These are phyloP conservation scores for Fistulifera pelliculosa DNA, from an alignment of 108 stramenopile species.

Conservation along the genomic window DNA sequence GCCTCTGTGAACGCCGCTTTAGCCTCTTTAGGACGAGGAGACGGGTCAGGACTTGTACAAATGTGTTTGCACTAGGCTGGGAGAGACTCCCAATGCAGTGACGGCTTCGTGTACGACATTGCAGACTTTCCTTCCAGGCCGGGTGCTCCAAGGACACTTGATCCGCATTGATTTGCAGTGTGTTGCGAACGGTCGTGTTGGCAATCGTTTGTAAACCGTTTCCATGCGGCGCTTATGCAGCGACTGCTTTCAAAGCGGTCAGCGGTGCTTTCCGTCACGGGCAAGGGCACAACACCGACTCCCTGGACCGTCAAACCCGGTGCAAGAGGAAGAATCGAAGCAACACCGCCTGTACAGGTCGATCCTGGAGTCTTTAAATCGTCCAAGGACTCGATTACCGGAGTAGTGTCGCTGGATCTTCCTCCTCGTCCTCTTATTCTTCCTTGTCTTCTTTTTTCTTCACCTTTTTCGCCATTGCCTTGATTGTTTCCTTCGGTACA, in stretches of 20 bases:
- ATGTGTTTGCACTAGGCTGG: conserved; percentile 12
- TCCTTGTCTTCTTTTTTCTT: no score
- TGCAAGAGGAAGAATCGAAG: conserved; percentile 6
- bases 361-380: conserved; percentile 4
- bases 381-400: background rate
- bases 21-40: no score
- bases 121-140: conserved; percentile 1
- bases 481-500: no score
- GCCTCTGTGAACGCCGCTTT: no score
- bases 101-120: conserved; percentile 5
- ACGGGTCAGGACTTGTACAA: conserved; percentile 27
- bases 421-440: no score
- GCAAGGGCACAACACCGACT: conserved; percentile 19
- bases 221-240: conserved; percentile 28
- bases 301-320: conserved; percentile 25
- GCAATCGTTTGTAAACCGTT: conserved; percentile 19
- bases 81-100: conserved; percentile 6
- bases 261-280: conserved; percentile 6
- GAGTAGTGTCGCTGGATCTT: conserved; percentile 12
- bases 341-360: conserved; percentile 7
- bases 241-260: conserved; percentile 9
- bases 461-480: no score
- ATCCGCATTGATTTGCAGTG: conserved; percentile 19
- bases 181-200: conserved; percentile 16
- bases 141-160: conserved; percentile 18